These are phyloP conservation scores for Chaetomiaceae sp. DNA, from an alignment of 2,329 filamentous ascomycete genomes.

Conservation along the genomic window DNA sequence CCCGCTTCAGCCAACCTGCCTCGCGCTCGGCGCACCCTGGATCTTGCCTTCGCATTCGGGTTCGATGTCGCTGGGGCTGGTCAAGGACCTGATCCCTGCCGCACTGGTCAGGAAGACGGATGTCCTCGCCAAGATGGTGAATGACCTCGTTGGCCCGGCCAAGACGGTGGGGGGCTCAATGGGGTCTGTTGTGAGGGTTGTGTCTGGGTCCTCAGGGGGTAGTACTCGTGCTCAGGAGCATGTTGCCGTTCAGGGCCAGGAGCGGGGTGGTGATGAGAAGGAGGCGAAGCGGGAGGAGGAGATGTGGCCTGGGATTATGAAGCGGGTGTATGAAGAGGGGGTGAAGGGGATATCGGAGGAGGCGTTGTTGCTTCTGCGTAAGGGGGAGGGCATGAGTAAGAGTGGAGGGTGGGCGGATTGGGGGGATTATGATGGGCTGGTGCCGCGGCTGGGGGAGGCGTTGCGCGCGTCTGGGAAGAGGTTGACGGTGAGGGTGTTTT, in stretches of 20 bases:
- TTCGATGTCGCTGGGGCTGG: constrained; percentile 22
- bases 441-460: constrained; percentile 26
- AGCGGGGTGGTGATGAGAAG: not conserved
- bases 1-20: constrained; percentile 17
- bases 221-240: not conserved
- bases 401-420: constrained; percentile 29
- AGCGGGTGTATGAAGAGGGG: constrained; percentile 26
- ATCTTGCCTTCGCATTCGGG: constrained; percentile 29
- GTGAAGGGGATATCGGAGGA: constrained; percentile 29
- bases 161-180: constrained; percentile 14
- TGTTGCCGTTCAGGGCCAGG: not conserved
- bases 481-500: constrained; percentile 29
- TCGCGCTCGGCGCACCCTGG: constrained; percentile 32
- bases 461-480: constrained; percentile 15
- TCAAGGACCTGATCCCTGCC: constrained; percentile 23
- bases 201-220: not conserved
- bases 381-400: constrained; percentile 12
- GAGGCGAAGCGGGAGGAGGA: constrained; percentile 22
- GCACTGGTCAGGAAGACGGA: constrained; percentile 23
- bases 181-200: constrained; percentile 6
- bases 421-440: constrained; percentile 30
- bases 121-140: constrained; percentile 23
- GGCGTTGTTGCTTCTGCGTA: constrained; percentile 29
- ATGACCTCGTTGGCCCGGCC: constrained; percentile 21
- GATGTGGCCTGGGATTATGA: constrained; percentile 19